phyloP scores from a whole-genome alignment of 192 early-diverging fungal species.

The Coemansia sp. region DNA sequence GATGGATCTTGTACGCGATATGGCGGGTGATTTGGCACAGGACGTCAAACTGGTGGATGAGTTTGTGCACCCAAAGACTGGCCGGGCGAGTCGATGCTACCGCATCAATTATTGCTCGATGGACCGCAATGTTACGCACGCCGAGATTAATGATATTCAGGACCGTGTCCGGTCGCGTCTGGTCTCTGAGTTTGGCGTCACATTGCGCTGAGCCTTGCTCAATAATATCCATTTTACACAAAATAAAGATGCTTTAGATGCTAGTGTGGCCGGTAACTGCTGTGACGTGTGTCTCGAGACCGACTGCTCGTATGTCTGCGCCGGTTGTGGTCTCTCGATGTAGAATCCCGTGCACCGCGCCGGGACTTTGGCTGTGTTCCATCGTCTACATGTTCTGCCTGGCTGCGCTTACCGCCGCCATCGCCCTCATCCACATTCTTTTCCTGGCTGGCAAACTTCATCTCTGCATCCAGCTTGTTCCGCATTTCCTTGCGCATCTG shows the following conservation, averaged over 20 bases:
- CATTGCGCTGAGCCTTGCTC: conserved; percentile 60
- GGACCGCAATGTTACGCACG: conserved; percentile 93
- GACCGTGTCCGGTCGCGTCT: conserved; percentile 68
- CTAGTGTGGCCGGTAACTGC: background rate
- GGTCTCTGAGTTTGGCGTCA: conserved; percentile 64
- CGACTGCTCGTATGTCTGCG: conserved; percentile 1
- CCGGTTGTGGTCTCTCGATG: background rate
- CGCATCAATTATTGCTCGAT: conserved; percentile 94
- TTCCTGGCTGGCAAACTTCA: background rate
- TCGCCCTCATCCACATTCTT: background rate
- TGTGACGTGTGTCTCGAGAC: background rate
- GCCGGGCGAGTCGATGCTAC: conserved; percentile 80
- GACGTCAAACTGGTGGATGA: conserved; percentile 85
- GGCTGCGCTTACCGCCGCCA: background rate
- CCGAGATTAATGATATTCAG: conserved; percentile 93
- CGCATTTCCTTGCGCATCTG: conserved; percentile 6
- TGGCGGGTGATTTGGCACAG: conserved; percentile 91
- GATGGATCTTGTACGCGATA: conserved; percentile 85
- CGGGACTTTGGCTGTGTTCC: background rate
- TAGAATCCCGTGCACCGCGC: background rate
- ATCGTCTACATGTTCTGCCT: background rate
- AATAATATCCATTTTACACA: background rate
- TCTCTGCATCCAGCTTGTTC: background rate
- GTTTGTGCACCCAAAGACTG: conserved; percentile 85
- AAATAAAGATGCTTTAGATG: background rate